Evolutionary conservation across 345 rosid genomes (phyloP), one percentile per base, ranked within the genome.

Genomic region (Hirschfeldia incana): DNA sequence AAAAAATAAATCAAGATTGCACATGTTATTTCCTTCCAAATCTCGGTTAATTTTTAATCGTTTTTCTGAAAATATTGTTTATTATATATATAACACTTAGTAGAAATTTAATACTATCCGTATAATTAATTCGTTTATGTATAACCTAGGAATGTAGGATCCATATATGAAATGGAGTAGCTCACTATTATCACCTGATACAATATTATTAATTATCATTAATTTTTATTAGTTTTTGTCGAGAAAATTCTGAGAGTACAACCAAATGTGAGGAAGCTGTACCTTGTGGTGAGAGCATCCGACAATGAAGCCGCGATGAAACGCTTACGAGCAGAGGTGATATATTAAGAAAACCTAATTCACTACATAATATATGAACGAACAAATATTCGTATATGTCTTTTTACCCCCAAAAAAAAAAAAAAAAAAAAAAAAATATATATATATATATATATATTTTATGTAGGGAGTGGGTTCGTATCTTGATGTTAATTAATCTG

Each of bases 231-330:
- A 94, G 97, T 94, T 75, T 86, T 93, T 49, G 80, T 88, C 86
- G 99, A 95, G 89, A 95, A 95, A 82, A 81, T 89, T 70, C 37
- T 89, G 67, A 92, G 97, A 68, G 88, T 91, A 57, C 97, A 94
- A 65, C 97, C 97, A 37, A 89, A 91, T 76, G 89, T 92, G 82
- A 91, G 88, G 89, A 94, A 83, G 83, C 36, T 94, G 4, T 94
- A 89, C 72, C 95, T 94, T 67, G 88, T 94, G 51, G 71, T 92
- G 58, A 87, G 98, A 81, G 97, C 97, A 42, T 62, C 89, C 2
- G 95, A 91, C 80, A 74, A 87, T 27, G 85, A 89, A 78, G 71
- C 85, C 29, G 98, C 97, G 16, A 27, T 82, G 0, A 89, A 81
- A 29, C 91, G 97, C 37, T 85, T 94, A 63, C 87, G 83, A 2